Percentiles rank a stretch among this genome's conserved stretches.
Conservation (phyloP, 768 basidiomycete genomes). For the Hericium erinaceus region DNA sequence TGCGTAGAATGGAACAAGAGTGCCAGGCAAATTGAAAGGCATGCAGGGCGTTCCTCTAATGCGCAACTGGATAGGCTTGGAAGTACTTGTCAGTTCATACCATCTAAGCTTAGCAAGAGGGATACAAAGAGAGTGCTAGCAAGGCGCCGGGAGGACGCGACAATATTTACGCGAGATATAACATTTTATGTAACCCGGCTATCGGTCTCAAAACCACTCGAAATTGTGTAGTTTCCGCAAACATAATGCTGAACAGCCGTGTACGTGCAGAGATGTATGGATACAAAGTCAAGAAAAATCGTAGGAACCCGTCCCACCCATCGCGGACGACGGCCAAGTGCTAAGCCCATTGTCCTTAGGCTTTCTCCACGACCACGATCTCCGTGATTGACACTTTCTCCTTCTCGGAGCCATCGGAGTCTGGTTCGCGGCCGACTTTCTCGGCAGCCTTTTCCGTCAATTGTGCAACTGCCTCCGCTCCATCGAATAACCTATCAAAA, state of each 20-base stretch:
- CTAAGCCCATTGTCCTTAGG: neutral
- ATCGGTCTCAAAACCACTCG: too few relatives aligned
- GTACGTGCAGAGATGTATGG: neutral
- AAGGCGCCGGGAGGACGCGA: too few relatives aligned
- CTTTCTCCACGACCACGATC: neutral
- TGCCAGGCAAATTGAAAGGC: conserved; percentile 69
- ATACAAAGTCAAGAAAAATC: neutral
- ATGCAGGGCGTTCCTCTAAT: conserved; percentile 24
- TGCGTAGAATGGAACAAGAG: conserved; percentile 63
- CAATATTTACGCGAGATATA: too few relatives aligned
- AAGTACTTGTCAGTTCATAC: too few relatives aligned
- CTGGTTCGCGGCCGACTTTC: neutral
- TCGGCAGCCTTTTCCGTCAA: neutral
- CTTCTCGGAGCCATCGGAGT: neutral
- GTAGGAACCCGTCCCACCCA: neutral
- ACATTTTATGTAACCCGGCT: too few relatives aligned
- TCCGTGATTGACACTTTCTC: neutral
- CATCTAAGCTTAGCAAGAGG: too few relatives aligned
- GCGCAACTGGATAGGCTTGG: too few relatives aligned
- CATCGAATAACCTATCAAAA: conserved; percentile 22
- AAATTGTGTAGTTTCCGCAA: too few relatives aligned
- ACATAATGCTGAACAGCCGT: too few relatives aligned
- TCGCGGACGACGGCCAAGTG: neutral
- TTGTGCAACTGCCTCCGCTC: conserved; percentile 8
- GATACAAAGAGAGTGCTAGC: too few relatives aligned